These are phyloP conservation scores for Salicornia ramosissima DNA, from an alignment of 148 eudicot genomes.

Conservation along the genomic window DNA sequence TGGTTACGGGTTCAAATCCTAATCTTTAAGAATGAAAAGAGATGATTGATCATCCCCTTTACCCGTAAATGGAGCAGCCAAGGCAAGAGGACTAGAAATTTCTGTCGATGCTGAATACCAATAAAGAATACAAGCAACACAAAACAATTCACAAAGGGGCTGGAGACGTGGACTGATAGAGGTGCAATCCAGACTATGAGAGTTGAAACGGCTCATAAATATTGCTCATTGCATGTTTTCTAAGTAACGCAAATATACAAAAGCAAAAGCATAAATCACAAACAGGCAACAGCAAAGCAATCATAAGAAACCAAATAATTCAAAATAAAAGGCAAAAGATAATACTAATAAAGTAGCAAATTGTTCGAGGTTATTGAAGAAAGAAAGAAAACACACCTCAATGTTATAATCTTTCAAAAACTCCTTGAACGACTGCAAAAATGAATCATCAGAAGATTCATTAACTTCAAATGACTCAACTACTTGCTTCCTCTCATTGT, in stretches of 20 bases:
- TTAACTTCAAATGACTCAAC: constrained; percentile 16
- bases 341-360: neutral
- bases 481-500: constrained; percentile 19
- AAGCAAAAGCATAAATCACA: neutral
- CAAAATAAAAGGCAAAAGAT: too few relatives aligned
- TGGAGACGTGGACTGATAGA: too few relatives aligned
- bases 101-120: too few relatives aligned
- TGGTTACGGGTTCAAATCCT: too few relatives aligned
- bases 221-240: too few relatives aligned
- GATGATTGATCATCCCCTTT: too few relatives aligned
- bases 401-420: constrained; percentile 40
- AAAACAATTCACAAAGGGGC: too few relatives aligned
- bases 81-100: too few relatives aligned
- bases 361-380: neutral
- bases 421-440: constrained; percentile 32
- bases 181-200: neutral
- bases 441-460: constrained; percentile 30
- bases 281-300: neutral
- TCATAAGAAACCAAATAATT: neutral
- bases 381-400: constrained; percentile 36
- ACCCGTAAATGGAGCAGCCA: too few relatives aligned
- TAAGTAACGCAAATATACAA: neutral
- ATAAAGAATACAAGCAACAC: too few relatives aligned
- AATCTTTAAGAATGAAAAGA: too few relatives aligned
- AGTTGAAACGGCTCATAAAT: neutral